Base-by-base conservation (phyloP, 768 basidiomycete genomes). In the Dentipellis fragilis region DNA sequence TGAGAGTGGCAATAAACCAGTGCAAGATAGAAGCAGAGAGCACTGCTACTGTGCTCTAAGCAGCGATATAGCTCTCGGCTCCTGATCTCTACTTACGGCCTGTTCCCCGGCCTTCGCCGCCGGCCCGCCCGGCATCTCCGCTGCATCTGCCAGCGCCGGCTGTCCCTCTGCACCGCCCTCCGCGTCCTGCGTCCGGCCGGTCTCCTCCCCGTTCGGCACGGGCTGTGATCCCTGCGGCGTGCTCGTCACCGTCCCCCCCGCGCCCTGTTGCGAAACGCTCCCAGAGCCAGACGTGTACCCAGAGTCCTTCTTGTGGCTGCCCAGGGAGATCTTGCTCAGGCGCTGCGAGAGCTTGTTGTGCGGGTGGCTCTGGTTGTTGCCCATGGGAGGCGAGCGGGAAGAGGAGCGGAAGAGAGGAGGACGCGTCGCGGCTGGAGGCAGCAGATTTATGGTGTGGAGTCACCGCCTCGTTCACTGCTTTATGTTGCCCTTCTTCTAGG, bases 281-380 rank as follows among this genome's bases (percentile, higher is more conserved):
- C 55, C 56, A 34, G 55, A 57, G 16, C 53, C 55, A 51, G 60
- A 59, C 16, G 34, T 45, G 38, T 61, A 57, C 1, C 58, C 58
- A 2, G 60, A 61, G 22, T 61, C 60, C n/a, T 59, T 57, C 16
- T 42, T 54, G 12, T 36, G 52, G 16, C 53, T 57, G 17, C 34
- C 45, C 3, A 40, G 29, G 19, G 54, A 14, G 40, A 57, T 57
- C 6, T 36, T 42, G 10, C 35, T 57, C 23, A 59, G 35, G 36
- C 51, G 53, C 11, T 50, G 53, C 0, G 51, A 45, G n/a, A 57
- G 1, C n/a, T 42, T 59, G 11, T 49, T 42, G 36, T 42, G 49
- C 37, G 10, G 29, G 16, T 54, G 55, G 50, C 60, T 61, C 37
- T 57, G 60, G 16, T 21, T 34, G 17, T 61, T 61, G 11, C 60